Evolutionary conservation across 2,329 filamentous ascomycete species (phyloP), one percentile per base, ranked within the genome.

Genomic region (Cladosporium sp.): DNA sequence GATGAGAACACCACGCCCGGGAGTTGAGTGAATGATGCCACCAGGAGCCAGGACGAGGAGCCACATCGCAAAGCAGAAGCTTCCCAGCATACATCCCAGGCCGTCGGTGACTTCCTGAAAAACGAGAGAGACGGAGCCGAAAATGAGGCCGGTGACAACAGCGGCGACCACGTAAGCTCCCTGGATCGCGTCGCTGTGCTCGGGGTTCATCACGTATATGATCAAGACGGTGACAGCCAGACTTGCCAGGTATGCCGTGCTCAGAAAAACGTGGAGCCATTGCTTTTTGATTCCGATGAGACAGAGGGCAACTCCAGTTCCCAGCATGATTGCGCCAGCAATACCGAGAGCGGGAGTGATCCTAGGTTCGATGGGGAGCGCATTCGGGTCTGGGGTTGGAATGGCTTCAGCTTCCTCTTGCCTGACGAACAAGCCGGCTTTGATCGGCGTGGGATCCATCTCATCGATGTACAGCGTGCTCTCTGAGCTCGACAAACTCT

Each of bases 41-140:
- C 89, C 91, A 0, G 83, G 77, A 52, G 83, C 84, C 41, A 96
- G 71, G 19, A 84, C 85, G 43, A 96, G 76, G 48, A 97, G 76
- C 92, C 92, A 97, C 90, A 95, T 95, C 65, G 84, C 83, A 7
- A 93, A 66, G 58, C 84, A 89, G 67, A 93, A 95, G 0, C 90
- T 90, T 22, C 89, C 90, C 0, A 95, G 75, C n/a, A 92, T 74
- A 65, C 89, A 95, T 2, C 87, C 89, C n/a, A 95, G 73, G 52
- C 90, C 86, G 68, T 87, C 85, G 0, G 89, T 90, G 42, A 95
- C 76, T 61, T 96, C 90, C 53, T 83, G 81, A 71, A 96, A 95
- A 9, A 95, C 76, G 8, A 90, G 77, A 0, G 89, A 82, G 3
- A 85, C 72, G 10, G 77, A 86, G 13, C 91, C 92, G 16, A 95